Evolutionary conservation across 441 rosid genomes (phyloP), one percentile per base, ranked within the genome.

Genomic region (Gossypium lobatum): DNA sequence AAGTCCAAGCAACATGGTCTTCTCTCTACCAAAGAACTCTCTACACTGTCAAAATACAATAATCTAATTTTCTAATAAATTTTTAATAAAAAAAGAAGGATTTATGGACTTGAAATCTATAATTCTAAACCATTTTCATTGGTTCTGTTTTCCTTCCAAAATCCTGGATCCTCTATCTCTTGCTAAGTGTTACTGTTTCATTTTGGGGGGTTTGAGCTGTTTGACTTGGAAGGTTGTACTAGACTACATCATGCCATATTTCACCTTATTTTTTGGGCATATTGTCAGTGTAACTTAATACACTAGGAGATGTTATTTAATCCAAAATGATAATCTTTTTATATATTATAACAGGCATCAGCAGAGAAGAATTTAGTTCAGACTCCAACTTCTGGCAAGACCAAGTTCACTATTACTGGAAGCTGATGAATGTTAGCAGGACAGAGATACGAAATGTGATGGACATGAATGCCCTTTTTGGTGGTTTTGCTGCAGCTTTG

Each of bases 401-500:
- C 58, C 98, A 93, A 83, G 88, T 86, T 78, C 83, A 1, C 16
- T 79, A 63, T 17, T 93, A 93, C 75, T 89, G 93, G 97, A 84
- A 84, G 73, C 73, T 93, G 79, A 90, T 88, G 93, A 82, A 85
- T 70, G 72, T 82, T n/a, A 85, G 72, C 25, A 77, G 75, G 79
- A 81, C 81, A 3, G 90, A 90, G 75, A 78, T 89, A 78, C 83
- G 96, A 76, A 95, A 93, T 81, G 85, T 88, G 79, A 89, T 95
- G 98, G 98, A 95, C 78, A 91, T 93, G 98, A 95, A 89, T 58
- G 91, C 99, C 69, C 86, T 79, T 80, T 59, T 81, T 61, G 98
- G 99, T 68, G 99, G 99, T 59, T 95, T 93, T 83, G 84, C 92
- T 71, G 86, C 78, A 54, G 95, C 95, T 66, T 77, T 93, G 88